Evolutionary conservation across 2,329 filamentous ascomycete species (phyloP), one percentile per base, ranked within the genome.

Genomic region (Botrytis deweyae): DNA sequence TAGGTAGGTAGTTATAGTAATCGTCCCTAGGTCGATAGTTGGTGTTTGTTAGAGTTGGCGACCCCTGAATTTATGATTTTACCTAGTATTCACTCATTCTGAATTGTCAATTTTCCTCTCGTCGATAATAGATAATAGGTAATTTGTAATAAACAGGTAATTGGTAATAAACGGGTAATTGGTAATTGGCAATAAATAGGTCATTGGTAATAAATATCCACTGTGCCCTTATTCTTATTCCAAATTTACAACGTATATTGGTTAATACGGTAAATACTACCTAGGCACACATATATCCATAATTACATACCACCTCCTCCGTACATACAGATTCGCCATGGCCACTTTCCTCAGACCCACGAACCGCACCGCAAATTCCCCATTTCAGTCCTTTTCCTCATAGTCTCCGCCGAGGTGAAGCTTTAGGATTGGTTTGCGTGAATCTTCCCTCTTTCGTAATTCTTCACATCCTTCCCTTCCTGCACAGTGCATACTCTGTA

Each of bases 361-460:
- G 58, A 59, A 59, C 29, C 3, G 55, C 55, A 63, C 38, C 59
- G 36, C 59, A 40, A 63, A 63, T 63, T 40, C 59, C 61, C 61
- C 61, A 63, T n/a, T 63, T 63, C 14, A 63, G 14, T 25, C 22
- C 38, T 42, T 40, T 40, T 40, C 36, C 22, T 40, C 12, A 14
- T 61, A 38, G 59, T 62, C 59, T 62, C 59, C 59, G 59, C 59
- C 22, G 36, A n/a, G 12, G n/a, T n/a, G 36, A 63, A n/a, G 61
- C 61, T 63, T 63, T 63, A 63, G 61, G 61, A 63, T 63, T 63
- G 61, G 61, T 25, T 20, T 63, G 61, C 25, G 38, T 40, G 61
- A 63, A 63, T 63, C 61, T 38, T 63, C 61, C 61, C 38, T 40
- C 36, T 40, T 40, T 40, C 61, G 38, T 63, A 58, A 58, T 18